These are phyloP conservation scores for Backusella westeae DNA, from an alignment of 192 early-diverging fungal species.

Conservation along the genomic window DNA sequence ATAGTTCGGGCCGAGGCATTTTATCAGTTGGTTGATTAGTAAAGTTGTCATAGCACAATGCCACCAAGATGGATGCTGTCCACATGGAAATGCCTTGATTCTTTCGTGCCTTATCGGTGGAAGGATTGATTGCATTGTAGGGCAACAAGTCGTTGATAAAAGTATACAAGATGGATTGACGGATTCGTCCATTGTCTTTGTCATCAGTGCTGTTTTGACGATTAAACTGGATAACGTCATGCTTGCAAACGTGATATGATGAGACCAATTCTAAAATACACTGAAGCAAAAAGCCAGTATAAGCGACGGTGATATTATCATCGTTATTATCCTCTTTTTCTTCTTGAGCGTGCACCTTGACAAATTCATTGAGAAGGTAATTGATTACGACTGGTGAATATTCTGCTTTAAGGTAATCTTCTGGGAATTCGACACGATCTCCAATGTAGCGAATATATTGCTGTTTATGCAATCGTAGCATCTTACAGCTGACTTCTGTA, in stretches of 20 bases:
- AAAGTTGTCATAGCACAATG: slow-evolving; percentile 45
- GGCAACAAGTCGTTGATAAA: slow-evolving; percentile 70
- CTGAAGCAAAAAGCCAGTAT: slow-evolving; percentile 81
- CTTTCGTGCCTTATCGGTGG: slow-evolving; percentile 47
- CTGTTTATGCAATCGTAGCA: slow-evolving; percentile 51
- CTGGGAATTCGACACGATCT: neutral
- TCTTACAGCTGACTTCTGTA: slow-evolving; percentile 53
- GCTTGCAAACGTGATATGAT: slow-evolving; percentile 80
- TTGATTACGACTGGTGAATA: slow-evolving; percentile 16
- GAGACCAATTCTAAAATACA: slow-evolving; percentile 80
- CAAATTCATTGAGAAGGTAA: slow-evolving; percentile 21
- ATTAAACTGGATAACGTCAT: slow-evolving; percentile 59
- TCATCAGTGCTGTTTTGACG: slow-evolving; percentile 39
- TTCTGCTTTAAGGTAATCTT: neutral
- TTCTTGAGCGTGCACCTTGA: slow-evolving; percentile 1
- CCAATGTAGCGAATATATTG: slow-evolving; percentile 53
- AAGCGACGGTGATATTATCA: slow-evolving; percentile 21
- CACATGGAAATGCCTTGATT: slow-evolving; percentile 62
- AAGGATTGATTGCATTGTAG: slow-evolving; percentile 43
- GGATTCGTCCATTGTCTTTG: slow-evolving; percentile 30
- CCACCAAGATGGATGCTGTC: slow-evolving; percentile 62
- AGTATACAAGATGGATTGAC: slow-evolving; percentile 52
- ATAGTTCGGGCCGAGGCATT: slow-evolving; percentile 49
- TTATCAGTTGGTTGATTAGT: slow-evolving; percentile 47
- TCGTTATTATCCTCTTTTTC: neutral